Evolutionary conservation across 1,284 basidiomycete species (phyloP).

Genomic region (Heterobasidion parviporum): DNA sequence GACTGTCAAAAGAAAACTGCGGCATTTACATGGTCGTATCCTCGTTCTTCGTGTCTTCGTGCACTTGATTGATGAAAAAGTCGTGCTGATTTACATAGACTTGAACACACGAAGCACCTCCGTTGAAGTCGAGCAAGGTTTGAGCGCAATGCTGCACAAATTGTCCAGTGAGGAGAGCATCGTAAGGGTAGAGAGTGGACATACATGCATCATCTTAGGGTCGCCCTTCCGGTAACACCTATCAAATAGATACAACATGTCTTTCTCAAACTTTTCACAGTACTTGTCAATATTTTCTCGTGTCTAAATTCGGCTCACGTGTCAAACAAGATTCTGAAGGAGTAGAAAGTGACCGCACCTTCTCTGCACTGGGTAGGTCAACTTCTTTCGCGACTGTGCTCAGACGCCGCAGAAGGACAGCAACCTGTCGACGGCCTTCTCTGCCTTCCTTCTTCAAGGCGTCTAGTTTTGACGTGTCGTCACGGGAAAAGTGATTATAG

Average conservation of each 20-base stretch:
- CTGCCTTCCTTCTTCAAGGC: conserved; percentile 79
- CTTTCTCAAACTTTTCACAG: conserved; percentile 98
- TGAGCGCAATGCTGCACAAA: conserved; percentile 84
- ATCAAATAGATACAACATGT: conserved; percentile 95
- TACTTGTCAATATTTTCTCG: conserved; percentile 89
- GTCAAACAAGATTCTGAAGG: not conserved
- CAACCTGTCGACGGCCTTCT: conserved; percentile 83
- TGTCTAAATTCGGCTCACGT: conserved; percentile 37
- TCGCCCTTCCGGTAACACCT: conserved; percentile 93
- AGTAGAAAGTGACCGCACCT: conserved; percentile 35
- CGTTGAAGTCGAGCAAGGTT: conserved; percentile 96
- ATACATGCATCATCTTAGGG: conserved; percentile 97
- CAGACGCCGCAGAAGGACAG: conserved; percentile 83
- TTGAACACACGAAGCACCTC: conserved; percentile 93
- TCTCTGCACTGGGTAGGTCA: conserved; percentile 74
- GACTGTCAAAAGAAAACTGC: conserved; percentile 1
- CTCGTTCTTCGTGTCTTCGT: conserved; percentile 49
- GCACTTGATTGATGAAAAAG: conserved; percentile 91
- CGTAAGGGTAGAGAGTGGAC: conserved; percentile 16
- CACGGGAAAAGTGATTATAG: conserved; percentile 88
- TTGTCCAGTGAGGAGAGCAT: conserved; percentile 1
- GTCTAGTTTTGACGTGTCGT: conserved; percentile 76
- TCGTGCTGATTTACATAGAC: conserved; percentile 99
- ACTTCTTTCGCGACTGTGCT: conserved; percentile 89
- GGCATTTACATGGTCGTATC: conserved; percentile 50